These are phyloP conservation scores for Mortierella sp. DNA, from an alignment of 371 early-diverging fungal species.

Conservation along the genomic window DNA sequence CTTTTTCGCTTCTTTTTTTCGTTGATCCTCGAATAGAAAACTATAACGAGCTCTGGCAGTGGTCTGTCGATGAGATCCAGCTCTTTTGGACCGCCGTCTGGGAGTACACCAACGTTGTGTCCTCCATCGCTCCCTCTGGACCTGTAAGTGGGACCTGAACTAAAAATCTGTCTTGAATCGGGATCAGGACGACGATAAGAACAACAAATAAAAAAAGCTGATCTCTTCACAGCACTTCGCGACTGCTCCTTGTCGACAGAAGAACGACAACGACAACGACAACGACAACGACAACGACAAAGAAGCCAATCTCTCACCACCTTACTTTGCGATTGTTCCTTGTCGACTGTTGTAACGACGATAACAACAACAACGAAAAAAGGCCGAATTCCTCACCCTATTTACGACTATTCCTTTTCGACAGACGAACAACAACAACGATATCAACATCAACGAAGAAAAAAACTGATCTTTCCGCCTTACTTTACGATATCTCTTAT, in stretches of 20 bases:
- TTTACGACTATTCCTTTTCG: too few species aligned
- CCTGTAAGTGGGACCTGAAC: constrained; percentile 19
- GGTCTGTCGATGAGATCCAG: constrained; percentile 81
- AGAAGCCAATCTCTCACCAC: not conserved
- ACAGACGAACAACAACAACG: too few species aligned
- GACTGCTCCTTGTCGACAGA: too few species aligned
- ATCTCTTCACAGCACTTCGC: not conserved
- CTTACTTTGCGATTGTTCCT: too few species aligned
- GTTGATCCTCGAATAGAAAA: constrained; percentile 55
- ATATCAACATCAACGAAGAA: too few species aligned
- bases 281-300: too few species aligned
- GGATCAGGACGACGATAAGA: not conserved
- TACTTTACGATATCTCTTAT: too few species aligned
- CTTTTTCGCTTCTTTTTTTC: not conserved
- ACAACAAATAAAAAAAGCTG: not conserved
- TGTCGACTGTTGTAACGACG: too few species aligned
- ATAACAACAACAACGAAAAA: too few species aligned
- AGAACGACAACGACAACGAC: too few species aligned
- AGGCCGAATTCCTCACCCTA: too few species aligned
- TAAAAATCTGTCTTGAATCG: not conserved
- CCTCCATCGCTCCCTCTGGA: constrained; percentile 65
- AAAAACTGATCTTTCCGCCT: not conserved
- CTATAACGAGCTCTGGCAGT: constrained; percentile 83
- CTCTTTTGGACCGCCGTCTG: constrained; percentile 93
- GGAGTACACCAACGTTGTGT: constrained; percentile 82